Evolutionary conservation across 1,284 basidiomycete species (phyloP), one percentile per base, ranked within the genome.

Genomic region (Agroathelia rolfsii): DNA sequence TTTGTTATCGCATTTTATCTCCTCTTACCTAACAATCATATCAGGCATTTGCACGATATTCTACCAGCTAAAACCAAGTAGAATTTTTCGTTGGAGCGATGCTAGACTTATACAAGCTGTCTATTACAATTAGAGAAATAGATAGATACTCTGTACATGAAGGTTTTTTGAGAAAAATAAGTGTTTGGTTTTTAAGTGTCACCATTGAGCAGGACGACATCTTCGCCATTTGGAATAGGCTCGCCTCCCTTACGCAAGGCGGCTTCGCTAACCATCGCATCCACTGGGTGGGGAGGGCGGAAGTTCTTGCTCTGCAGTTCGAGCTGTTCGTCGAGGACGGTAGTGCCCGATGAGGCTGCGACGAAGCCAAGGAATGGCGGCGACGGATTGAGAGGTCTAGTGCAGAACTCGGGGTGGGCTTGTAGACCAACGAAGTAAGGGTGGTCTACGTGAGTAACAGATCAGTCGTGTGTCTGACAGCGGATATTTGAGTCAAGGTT

Each of bases 351-450:
- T 0, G 94, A 67, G 0, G 95, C 92, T 3, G 94, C 81, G 25
- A 99, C 74, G 51, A 99, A 84, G 10, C 95, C 95, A 22, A 99
- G 79, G 78, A 96, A 98, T 0, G 92, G 84, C 3, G 94, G 94
- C 0, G 90, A 95, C 0, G 94, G 95, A 63, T 99, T 98, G 32
- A 99, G 68, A 2, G 94, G 94, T n/a, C 94, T 80, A 13, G 94
- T 94, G 63, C 93, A 97, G 64, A 99, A 94, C 58, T 99, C 94
- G 3, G 94, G 94, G 52, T 99, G 94, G 0, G 95, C 90, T 64
- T 99, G 94, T 37, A 98, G 69, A 26, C 79, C 95, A 36, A 96
- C 67, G 57, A 94, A 98, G 71, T 78, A 99, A 1, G 90, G 89
- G 60, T 99, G 94, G 51, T 87, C 89, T 88, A 46, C 4, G 35